phyloP scores from a whole-genome alignment of 1,284 basidiomycete species.

The Phylloporus gajari region DNA sequence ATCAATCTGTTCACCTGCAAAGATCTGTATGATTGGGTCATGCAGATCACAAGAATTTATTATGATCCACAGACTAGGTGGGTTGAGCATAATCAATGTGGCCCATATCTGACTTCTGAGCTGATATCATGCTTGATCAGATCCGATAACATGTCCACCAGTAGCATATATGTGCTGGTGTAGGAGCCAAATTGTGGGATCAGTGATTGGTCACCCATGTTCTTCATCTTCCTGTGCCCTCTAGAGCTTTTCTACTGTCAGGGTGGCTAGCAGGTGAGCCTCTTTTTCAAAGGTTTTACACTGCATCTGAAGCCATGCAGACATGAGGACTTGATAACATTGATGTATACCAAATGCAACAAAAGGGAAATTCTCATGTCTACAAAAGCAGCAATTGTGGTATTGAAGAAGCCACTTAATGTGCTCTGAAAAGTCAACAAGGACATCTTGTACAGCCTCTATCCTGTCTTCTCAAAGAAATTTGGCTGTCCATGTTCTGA shows the following conservation, averaged over 20 bases:
- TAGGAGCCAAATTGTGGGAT: not conserved
- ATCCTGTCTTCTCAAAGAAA: not conserved
- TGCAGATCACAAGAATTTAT: slow-evolving; percentile 45
- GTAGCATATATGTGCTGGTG: not conserved
- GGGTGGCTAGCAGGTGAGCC: not conserved
- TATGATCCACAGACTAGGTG: slow-evolving; percentile 17
- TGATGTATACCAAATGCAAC: not conserved
- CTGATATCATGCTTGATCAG: not conserved
- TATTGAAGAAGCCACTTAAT: not conserved
- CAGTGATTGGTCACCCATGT: not conserved
- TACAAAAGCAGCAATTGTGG: not conserved
- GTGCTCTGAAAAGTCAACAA: not conserved
- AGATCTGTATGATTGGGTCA: slow-evolving; percentile 48
- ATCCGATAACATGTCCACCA: not conserved
- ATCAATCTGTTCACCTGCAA: slow-evolving; percentile 49
- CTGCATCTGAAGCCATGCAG: not conserved
- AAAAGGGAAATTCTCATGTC: not conserved
- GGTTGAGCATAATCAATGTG: slow-evolving; percentile 13
- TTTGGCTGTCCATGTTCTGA: not conserved
- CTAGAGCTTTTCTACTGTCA: not conserved
- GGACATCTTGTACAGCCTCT: not conserved
- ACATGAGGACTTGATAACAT: not conserved
- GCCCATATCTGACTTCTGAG: slow-evolving; percentile 26
- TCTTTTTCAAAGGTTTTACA: not conserved
- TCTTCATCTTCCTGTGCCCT: not conserved